Percentiles rank a stretch among this genome's conserved stretches.
Conservation (phyloP, 345 rosid genomes). For the Populus simonii region DNA sequence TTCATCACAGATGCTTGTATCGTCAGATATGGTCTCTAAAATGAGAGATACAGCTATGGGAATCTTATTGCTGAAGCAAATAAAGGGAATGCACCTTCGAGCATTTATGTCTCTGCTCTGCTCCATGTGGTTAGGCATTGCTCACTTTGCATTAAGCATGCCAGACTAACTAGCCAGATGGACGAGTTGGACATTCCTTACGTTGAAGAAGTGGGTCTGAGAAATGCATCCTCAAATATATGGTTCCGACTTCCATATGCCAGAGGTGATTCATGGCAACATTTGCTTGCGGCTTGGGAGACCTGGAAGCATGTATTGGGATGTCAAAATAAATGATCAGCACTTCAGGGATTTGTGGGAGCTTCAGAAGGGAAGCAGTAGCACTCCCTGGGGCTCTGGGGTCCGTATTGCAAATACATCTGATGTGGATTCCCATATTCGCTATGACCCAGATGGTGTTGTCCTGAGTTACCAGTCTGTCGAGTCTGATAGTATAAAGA, state of each 20-base stretch:
- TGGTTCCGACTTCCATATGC: slow-evolving; percentile 95
- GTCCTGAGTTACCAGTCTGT: slow-evolving; percentile 92
- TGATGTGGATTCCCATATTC: slow-evolving; percentile 90
- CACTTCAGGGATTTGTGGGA: slow-evolving; percentile 98
- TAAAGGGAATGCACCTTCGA: slow-evolving; percentile 82
- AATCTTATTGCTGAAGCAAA: slow-evolving; percentile 88
- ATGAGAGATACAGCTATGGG: slow-evolving; percentile 62
- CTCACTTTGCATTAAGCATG: slow-evolving; percentile 87
- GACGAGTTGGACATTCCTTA: slow-evolving; percentile 80
- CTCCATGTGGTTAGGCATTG: slow-evolving; percentile 94
- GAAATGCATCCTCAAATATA: slow-evolving; percentile 77
- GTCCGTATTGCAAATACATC: slow-evolving; percentile 92
- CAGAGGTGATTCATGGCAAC: slow-evolving; percentile 79
- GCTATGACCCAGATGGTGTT: slow-evolving; percentile 94
- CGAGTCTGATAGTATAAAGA: slow-evolving; percentile 84
- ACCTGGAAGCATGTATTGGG: slow-evolving; percentile 98
- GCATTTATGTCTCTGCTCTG: slow-evolving; percentile 80
- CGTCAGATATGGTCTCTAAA: slow-evolving; percentile 45
- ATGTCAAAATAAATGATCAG: slow-evolving; percentile 92
- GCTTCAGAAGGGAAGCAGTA: slow-evolving; percentile 82
- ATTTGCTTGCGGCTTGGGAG: slow-evolving; percentile 97
- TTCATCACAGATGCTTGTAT: slow-evolving; percentile 36
- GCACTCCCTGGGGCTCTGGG: slow-evolving; percentile 85
- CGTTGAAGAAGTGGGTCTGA: slow-evolving; percentile 79
- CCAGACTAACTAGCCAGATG: slow-evolving; percentile 95